Conservation (phyloP, 2,329 filamentous ascomycete species). For the Coniochaeta sp. region DNA sequence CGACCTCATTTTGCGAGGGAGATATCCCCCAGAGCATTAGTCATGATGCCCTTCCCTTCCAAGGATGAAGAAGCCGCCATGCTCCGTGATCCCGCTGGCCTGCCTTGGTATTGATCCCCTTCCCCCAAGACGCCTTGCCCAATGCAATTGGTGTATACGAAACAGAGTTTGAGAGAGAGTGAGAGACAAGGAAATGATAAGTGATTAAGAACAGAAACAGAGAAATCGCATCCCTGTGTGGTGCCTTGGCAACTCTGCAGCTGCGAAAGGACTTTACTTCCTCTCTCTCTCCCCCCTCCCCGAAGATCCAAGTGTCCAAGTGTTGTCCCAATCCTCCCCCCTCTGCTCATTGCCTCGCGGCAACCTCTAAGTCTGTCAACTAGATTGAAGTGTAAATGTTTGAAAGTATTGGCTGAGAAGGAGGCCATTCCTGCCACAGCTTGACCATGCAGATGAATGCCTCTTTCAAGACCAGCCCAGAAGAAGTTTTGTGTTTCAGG, state of each 20-base stretch:
- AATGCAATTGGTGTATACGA: slow-evolving; percentile 3
- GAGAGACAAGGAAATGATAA: not conserved
- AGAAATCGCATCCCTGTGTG: not conserved
- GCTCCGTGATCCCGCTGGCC: not conserved
- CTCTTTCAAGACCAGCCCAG: slow-evolving; percentile 12
- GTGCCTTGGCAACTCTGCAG: not conserved
- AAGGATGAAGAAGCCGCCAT: not conserved
- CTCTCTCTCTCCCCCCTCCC: not conserved
- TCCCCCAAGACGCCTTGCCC: not conserved
- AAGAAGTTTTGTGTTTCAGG: not conserved
- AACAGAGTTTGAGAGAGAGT: not conserved
- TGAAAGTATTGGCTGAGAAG: slow-evolving; percentile 6
- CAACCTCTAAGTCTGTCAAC: slow-evolving; percentile 11
- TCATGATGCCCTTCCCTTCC: not conserved
- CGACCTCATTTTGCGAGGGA: not conserved
- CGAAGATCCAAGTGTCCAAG: slow-evolving; percentile 3
- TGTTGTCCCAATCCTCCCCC: slow-evolving; percentile 2
- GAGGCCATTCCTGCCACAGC: slow-evolving; percentile 15
- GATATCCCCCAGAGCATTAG: not conserved
- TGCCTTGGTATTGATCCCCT: not conserved
- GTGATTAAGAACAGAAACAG: not conserved
- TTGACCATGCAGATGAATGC: slow-evolving; percentile 13
- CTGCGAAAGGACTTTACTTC: slow-evolving; percentile 2
- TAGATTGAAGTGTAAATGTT: slow-evolving; percentile 7
- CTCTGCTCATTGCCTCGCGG: slow-evolving; percentile 12